These are phyloP conservation scores for Scutellaria galericulata DNA, from an alignment of 257 asterid species.

Conservation along the genomic window DNA sequence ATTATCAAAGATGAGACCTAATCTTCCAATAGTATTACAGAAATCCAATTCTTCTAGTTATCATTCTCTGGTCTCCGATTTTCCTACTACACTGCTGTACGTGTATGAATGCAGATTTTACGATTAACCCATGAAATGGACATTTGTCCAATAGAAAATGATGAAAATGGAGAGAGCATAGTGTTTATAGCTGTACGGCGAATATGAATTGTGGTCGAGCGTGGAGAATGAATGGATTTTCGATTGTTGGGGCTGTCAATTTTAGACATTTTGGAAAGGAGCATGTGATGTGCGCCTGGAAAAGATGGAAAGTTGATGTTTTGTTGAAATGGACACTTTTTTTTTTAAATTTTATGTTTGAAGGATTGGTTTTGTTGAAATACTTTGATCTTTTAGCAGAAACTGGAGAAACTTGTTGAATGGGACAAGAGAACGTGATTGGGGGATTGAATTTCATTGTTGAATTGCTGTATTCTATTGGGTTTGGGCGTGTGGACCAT, in stretches of 20 bases:
- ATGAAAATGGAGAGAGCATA: background rate
- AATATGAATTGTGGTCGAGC: background rate
- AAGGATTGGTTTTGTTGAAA: too few relatives aligned
- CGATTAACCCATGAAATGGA: too few relatives aligned
- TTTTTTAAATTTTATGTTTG: too few relatives aligned
- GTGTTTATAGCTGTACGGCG: conserved; percentile 1
- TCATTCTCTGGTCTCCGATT: too few relatives aligned
- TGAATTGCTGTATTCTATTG: conserved; percentile 9
- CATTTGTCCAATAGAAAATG: background rate
- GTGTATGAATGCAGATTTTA: too few relatives aligned
- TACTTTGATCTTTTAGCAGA: too few relatives aligned
- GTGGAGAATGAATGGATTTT: too few relatives aligned
- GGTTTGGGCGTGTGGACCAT: conserved; percentile 51
- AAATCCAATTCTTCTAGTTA: too few relatives aligned
- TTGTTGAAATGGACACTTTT: conserved; percentile 16
- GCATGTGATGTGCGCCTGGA: conserved; percentile 26
- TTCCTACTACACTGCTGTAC: too few relatives aligned
- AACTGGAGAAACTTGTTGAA: too few relatives aligned
- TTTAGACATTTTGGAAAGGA: conserved; percentile 28
- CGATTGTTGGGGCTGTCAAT: conserved; percentile 28
- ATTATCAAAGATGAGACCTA: too few relatives aligned
- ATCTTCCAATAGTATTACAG: too few relatives aligned
- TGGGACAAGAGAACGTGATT: conserved; percentile 32
- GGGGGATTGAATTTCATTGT: conserved; percentile 36
- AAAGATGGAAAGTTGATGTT: background rate